Base-by-base conservation (phyloP, 352 stramenopile species). In the Synura sp. region DNA sequence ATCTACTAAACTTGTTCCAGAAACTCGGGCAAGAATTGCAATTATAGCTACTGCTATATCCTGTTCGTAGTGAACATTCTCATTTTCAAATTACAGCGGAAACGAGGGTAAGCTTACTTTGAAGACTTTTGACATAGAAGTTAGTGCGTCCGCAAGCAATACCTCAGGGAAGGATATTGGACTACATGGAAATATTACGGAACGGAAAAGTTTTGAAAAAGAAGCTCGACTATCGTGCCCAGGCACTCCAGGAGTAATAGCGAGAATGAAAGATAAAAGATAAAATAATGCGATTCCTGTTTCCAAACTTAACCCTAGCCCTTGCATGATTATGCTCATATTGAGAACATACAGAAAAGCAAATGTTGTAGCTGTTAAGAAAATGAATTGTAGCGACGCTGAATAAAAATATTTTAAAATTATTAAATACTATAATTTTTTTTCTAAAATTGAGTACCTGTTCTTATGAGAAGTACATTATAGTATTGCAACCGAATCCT, bases 141-240 rank as follows among this genome's bases (percentile, higher is more conserved):
- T 79, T 1, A 83, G 29, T 12, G 80, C 80, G 67, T 83, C 80
- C 9, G 80, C 80, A 33, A 83, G 49, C n/a, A 83, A 42, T 22
- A 83, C 70, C 67, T 83, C 80, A 53, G 76, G 53, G 55, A 83
- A 83, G 38, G 79, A 38, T 12, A 83, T 78, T 42, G 81, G 44
- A n/a, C 69, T 42, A 19, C 59, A 33, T 0, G 80, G 80, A 22
- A 74, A 81, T 29, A 83, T 49, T 19, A 83, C 70, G 4, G 4
- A 4, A 7, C 36, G 34, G 1, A 76, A 35, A 22, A 76, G 3
- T 0, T 38, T 34, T 22, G n/a, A 57, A 27, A 76, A 76, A 14
- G 4, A 31, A 27, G 14, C 29, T 7, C 35, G 4, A 63, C 27
- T 15, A 15, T 63, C 49, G 15, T 25, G 12, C 15, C 49, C 49